phyloP scores from a whole-genome alignment of 495 filamentous ascomycete genomes.

The Parathielavia hyrcaniae region DNA sequence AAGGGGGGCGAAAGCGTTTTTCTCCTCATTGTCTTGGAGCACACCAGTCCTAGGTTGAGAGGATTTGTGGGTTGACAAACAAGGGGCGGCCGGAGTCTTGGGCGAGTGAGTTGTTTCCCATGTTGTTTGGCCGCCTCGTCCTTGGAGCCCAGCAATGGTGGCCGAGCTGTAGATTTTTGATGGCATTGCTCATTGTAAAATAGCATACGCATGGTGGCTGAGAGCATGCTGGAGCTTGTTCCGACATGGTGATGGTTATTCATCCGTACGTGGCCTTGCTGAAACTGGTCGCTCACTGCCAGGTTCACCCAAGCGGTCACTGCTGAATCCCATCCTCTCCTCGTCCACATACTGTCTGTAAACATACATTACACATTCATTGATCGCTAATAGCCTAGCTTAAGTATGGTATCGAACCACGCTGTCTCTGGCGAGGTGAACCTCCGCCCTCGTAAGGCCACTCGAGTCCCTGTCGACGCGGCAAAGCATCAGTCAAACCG shows the following conservation, averaged over 20 bases:
- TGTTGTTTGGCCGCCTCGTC: not conserved
- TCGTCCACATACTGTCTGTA: too few relatives aligned
- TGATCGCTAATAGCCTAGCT: not conserved
- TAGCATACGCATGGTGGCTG: slow-evolving; percentile 4
- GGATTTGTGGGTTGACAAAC: not conserved
- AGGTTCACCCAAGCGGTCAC: too few relatives aligned
- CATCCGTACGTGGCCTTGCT: too few relatives aligned
- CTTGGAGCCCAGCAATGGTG: slow-evolving; percentile 1
- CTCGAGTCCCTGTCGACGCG: not conserved
- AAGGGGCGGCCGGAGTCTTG: not conserved
- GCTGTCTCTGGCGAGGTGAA: not conserved
- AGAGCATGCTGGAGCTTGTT: not conserved
- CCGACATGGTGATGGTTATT: too few relatives aligned
- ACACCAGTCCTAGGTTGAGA: not conserved
- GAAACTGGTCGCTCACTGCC: too few relatives aligned
- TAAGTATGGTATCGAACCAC: not conserved
- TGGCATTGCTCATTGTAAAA: slow-evolving; percentile 12
- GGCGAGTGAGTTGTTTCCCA: not conserved
- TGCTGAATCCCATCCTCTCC: too few relatives aligned
- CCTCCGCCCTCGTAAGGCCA: not conserved
- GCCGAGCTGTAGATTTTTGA: slow-evolving; percentile 13
- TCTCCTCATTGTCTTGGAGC: not conserved
- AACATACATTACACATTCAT: not conserved
- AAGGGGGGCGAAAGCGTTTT: not conserved
- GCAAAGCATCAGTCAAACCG: not conserved